These are phyloP conservation scores for Tolypocladium guangdongense DNA, from an alignment of 2,329 filamentous ascomycete species.

Conservation along the genomic window DNA sequence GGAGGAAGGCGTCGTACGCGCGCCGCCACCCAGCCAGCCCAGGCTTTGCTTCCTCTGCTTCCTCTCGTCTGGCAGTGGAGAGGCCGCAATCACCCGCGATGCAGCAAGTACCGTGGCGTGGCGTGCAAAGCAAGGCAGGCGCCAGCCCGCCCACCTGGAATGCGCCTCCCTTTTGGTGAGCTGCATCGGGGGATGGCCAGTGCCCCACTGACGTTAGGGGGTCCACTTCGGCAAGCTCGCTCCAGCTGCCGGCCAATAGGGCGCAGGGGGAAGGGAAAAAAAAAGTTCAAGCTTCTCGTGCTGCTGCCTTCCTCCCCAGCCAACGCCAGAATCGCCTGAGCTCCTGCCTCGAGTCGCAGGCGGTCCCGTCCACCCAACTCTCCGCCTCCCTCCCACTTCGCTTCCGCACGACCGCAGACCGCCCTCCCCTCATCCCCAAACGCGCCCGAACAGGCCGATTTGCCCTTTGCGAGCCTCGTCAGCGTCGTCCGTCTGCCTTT, in stretches of 20 bases:
- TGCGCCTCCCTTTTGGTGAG: constrained; percentile 6
- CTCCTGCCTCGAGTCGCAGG: constrained; percentile 2
- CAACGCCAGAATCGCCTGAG: constrained; percentile 15
- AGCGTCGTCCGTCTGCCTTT: background rate
- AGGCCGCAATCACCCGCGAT: background rate
- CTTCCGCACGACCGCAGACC: constrained; percentile 1
- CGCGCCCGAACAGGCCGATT: background rate
- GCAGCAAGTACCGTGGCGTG: too few relatives aligned
- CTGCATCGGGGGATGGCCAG: constrained; percentile 6
- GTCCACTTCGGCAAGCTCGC: constrained; percentile 24
- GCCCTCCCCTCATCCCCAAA: constrained; percentile 2
- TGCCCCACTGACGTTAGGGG: constrained; percentile 19
- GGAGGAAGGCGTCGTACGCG: too few relatives aligned
- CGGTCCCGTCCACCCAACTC: background rate
- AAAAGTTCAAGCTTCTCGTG: constrained; percentile 28
- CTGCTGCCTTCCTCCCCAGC: constrained; percentile 14
- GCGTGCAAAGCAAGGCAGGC: background rate
- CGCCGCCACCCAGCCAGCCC: background rate
- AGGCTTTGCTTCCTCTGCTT: too few relatives aligned
- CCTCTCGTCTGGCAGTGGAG: background rate
- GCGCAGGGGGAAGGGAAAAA: constrained; percentile 19
- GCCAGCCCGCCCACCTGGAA: background rate
- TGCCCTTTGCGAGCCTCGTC: background rate
- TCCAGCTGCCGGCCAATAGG: constrained; percentile 21
- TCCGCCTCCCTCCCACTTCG: constrained; percentile 1